Evolutionary conservation across 2,329 filamentous ascomycete genomes (phyloP), one percentile per base, ranked within the genome.

Genomic region (Exophiala spinifera): DNA sequence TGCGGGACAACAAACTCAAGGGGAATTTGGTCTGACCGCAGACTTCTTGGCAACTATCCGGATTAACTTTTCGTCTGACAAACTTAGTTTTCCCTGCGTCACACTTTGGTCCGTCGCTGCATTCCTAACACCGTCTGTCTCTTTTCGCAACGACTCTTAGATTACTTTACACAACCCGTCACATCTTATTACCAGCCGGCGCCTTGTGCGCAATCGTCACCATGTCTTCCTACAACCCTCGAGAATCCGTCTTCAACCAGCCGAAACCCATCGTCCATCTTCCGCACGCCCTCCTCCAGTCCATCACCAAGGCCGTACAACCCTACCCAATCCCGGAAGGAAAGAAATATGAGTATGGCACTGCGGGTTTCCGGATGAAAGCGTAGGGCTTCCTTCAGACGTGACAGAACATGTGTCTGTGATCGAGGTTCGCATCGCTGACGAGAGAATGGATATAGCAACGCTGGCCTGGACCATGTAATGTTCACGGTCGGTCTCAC

Each of bases 401-500:
- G 46, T 46, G n/a, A 53, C 54, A 66, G 65, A 61, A 64, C 63
- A 64, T 64, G 62, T 61, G 63, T 62, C 39, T 31, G 15, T 7
- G 46, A 47, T 63, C 61, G 64, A 65, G 66, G 44, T 15, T 33
- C 66, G 63, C 51, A 14, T 55, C 59, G 61, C 65, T 66, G 67
- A 69, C 62, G 67, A 56, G 55, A 52, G 57, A 46, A 15, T 44
- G 52, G 46, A 48, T 89, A 95, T 69, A 94, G 90, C 33, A 54
- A 61, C 54, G 36, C 50, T 36, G 57, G 62, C 11, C 46, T 65
- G 51, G 62, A 65, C 34, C 63, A 65, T 63, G 90, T 99, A 61
- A 84, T 95, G 64, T 96, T 92, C 74, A 87, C 91, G 44, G 91
- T 96, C 62, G 94, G 92, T 48, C 82, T 99, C 57, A 83, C 96